These are phyloP conservation scores for Coemansia sp. DNA, from an alignment of 192 early-diverging fungal species.

Conservation along the genomic window DNA sequence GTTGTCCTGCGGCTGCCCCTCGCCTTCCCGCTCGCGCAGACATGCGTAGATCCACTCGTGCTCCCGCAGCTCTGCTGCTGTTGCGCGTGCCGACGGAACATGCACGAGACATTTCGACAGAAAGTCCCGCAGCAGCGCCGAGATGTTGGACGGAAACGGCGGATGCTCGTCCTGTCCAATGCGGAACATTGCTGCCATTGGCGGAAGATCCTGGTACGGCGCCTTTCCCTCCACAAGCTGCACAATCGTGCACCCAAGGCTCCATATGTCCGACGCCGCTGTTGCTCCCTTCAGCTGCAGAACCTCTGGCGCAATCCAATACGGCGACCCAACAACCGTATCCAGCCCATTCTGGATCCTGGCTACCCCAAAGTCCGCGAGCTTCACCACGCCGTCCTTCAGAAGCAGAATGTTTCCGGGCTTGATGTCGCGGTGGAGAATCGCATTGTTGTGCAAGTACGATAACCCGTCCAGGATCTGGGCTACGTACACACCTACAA, in stretches of 20 bases:
- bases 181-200: conserved; percentile 68
- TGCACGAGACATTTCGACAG: conserved; percentile 77
- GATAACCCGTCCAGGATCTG: conserved; percentile 58
- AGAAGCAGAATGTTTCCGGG: conserved; percentile 69
- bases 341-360: conserved; percentile 63
- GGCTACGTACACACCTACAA: conserved; percentile 70
- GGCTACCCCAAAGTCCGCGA: conserved; percentile 79
- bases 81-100: conserved; percentile 64
- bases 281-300: conserved; percentile 67
- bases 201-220: conserved; percentile 67
- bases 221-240: conserved; percentile 71
- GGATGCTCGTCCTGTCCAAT: conserved; percentile 76
- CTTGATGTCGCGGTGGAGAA: conserved; percentile 62
- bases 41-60: conserved; percentile 54
- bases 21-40: conserved; percentile 36
- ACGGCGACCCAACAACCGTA: conserved; percentile 71
- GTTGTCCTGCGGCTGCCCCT: conserved; percentile 35
- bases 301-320: conserved; percentile 80
- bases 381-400: conserved; percentile 69
- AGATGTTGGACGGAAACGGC: conserved; percentile 64
- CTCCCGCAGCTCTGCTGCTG: conserved; percentile 67
- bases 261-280: conserved; percentile 72
- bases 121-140: conserved; percentile 67
- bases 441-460: conserved; percentile 59
- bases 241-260: conserved; percentile 70